Percentiles rank a stretch among this genome's conserved stretches.
Conservation (phyloP, 768 basidiomycete genomes). For the Coprinopsis sp. region DNA sequence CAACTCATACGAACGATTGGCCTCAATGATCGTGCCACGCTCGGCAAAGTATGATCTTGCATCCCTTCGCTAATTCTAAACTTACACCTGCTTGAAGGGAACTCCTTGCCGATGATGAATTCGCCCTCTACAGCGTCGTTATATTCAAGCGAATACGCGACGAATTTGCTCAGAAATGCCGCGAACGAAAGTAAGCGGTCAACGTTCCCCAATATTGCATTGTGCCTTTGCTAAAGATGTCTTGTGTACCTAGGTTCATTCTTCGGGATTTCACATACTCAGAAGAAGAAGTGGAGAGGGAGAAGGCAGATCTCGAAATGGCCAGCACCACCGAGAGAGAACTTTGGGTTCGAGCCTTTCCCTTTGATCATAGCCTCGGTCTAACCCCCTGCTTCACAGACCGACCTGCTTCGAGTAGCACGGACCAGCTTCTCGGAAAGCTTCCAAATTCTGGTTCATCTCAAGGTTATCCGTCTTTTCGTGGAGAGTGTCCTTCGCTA, state of each 20-base stretch:
- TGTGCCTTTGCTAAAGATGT: conserved; percentile 6
- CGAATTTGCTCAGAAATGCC: conserved; percentile 87
- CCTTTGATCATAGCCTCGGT: background rate
- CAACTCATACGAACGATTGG: conserved; percentile 80
- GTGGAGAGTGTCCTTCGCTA: conserved; percentile 95
- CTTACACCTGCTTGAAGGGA: conserved; percentile 10
- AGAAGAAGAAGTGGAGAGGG: conserved; percentile 73
- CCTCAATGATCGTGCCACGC: conserved; percentile 89
- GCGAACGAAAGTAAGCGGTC: conserved; percentile 97
- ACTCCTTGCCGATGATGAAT: conserved; percentile 71
- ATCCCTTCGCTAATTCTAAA: conserved; percentile 7
- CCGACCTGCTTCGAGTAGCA: conserved; percentile 84
- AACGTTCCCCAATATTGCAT: conserved; percentile 17
- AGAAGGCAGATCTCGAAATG: conserved; percentile 74
- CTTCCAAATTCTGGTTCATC: conserved; percentile 88
- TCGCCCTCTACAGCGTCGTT: conserved; percentile 76
- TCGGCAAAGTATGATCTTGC: conserved; percentile 65
- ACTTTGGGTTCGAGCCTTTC: conserved; percentile 70
- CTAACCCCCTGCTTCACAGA: conserved; percentile 40
- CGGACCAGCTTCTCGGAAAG: conserved; percentile 97
- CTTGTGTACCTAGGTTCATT: conserved; percentile 63
- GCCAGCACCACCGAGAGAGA: conserved; percentile 89
- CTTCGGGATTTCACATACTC: conserved; percentile 93
- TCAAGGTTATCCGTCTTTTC: conserved; percentile 88
- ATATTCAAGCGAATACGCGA: conserved; percentile 90